A percentile compares a stretch with the other conserved stretches of the same genome.
These are phyloP conservation scores for Potentilla sterilis DNA, from an alignment of 306 rosid genomes.

Conservation along the genomic window DNA sequence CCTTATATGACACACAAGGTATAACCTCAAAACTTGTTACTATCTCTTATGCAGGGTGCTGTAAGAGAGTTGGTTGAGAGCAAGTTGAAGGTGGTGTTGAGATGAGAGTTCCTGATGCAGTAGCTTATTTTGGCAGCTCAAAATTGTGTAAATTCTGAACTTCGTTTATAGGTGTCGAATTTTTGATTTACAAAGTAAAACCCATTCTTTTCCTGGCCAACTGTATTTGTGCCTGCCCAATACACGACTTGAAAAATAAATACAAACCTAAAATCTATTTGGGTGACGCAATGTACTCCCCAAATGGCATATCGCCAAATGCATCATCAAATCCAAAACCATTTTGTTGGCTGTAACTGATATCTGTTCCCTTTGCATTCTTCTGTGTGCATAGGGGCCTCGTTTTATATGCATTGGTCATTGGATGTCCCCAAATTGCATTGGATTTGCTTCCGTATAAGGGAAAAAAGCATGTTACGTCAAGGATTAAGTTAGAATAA, in stretches of 20 bases:
- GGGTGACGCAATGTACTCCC: too few relatives aligned
- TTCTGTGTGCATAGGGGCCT: too few relatives aligned
- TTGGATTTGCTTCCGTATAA: too few relatives aligned
- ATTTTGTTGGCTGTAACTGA: too few relatives aligned
- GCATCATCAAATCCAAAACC: too few relatives aligned
- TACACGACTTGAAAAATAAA: background rate
- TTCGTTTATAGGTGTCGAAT: background rate
- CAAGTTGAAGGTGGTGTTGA: conserved; percentile 44
- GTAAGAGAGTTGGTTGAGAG: conserved; percentile 46
- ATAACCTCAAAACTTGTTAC: background rate
- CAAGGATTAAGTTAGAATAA: too few relatives aligned
- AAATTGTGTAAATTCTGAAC: conserved; percentile 4
- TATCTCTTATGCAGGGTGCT: conserved; percentile 29
- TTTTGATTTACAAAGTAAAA: background rate
- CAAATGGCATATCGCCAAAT: too few relatives aligned
- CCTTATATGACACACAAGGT: too few relatives aligned
- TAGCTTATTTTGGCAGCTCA: conserved; percentile 1
- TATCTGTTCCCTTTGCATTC: too few relatives aligned
- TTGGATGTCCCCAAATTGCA: too few relatives aligned
- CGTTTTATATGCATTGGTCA: too few relatives aligned
- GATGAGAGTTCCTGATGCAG: conserved; percentile 20
- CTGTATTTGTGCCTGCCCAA: background rate
- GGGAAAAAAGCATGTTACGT: too few relatives aligned
- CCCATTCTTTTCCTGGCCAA: background rate
- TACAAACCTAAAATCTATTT: background rate